Evolutionary conservation across 257 asterid species (phyloP).

Genomic region (Plectranthus barbatus): DNA sequence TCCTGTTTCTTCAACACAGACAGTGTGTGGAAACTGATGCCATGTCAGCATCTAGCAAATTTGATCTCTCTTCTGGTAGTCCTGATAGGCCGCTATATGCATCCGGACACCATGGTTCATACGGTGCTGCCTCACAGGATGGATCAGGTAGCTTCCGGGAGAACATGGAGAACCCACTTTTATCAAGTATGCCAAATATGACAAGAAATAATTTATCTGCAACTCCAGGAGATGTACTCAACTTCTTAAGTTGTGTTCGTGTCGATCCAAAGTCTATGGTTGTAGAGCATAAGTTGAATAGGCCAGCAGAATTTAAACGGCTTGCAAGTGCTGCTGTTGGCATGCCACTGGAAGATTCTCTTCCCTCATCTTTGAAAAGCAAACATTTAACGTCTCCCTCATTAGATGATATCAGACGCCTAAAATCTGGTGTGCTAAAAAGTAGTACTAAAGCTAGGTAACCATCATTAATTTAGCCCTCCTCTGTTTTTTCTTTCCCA

Average conservation of each 20-base stretch:
- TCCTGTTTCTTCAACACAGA: constrained; percentile 47
- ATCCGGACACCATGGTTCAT: constrained; percentile 73
- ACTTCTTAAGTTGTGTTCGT: constrained; percentile 76
- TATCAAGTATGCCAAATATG: constrained; percentile 75
- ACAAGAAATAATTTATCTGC: constrained; percentile 57
- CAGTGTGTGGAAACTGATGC: constrained; percentile 55
- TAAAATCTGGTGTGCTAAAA: constrained; percentile 62
- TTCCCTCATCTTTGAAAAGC: constrained; percentile 46
- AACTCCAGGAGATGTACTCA: constrained; percentile 62
- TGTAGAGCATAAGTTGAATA: constrained; percentile 70
- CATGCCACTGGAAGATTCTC: constrained; percentile 58
- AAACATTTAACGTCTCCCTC: constrained; percentile 50
- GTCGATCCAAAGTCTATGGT: constrained; percentile 82
- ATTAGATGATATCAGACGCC: constrained; percentile 70
- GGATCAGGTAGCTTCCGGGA: constrained; percentile 72
- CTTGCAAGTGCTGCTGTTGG: constrained; percentile 76
- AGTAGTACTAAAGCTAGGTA: constrained; percentile 83
- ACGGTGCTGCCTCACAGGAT: constrained; percentile 59
- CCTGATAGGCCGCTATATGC: constrained; percentile 76
- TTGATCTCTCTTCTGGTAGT: constrained; percentile 73
- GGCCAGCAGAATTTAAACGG: constrained; percentile 64
- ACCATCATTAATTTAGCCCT: constrained; percentile 7
- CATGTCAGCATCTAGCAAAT: constrained; percentile 89
- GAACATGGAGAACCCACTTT: constrained; percentile 60
- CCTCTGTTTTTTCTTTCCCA: neutral